Percentiles rank a stretch among this genome's conserved stretches.
Evolutionary conservation across 371 early-diverging fungal genomes (phyloP).

Genomic region (Catenaria anguillulae): DNA sequence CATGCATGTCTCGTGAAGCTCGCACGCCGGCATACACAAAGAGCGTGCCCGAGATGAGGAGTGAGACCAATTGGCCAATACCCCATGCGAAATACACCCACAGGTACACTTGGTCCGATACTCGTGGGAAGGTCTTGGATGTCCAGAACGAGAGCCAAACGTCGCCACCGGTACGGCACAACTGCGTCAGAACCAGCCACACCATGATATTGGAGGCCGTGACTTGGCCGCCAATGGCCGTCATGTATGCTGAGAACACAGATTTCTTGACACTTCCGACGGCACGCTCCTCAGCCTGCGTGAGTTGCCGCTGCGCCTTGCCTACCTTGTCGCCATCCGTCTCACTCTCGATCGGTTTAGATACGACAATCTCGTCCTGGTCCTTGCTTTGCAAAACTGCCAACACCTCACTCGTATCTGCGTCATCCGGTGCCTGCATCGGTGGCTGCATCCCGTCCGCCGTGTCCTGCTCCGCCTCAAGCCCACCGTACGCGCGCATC

Average conservation of each 20-base stretch:
- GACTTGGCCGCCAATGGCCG: conserved; percentile 4
- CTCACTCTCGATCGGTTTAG: too few species aligned
- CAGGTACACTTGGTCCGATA: not conserved
- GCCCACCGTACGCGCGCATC: not conserved
- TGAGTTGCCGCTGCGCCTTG: too few species aligned
- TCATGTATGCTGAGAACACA: conserved; percentile 18
- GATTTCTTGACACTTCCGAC: conserved; percentile 20
- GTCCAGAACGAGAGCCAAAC: conserved; percentile 23
- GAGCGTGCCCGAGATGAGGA: conserved; percentile 17
- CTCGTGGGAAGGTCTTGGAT: not conserved
- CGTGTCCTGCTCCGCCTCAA: too few species aligned
- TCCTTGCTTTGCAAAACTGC: too few species aligned
- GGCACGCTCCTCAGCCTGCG: conserved; percentile 17
- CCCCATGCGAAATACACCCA: conserved; percentile 19
- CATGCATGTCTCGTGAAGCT: not conserved
- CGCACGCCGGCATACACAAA: not conserved
- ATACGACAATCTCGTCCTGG: too few species aligned
- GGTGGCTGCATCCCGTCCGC: not conserved
- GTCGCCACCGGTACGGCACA: conserved; percentile 22
- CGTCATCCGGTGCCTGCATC: not conserved
- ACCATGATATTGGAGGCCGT: conserved; percentile 1
- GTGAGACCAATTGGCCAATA: conserved; percentile 16
- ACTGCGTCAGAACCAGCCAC: conserved; percentile 14
- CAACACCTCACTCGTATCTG: not conserved
- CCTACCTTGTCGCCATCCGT: too few species aligned